Evolutionary conservation across 768 basidiomycete genomes (phyloP).

Genomic region (Rhodotorula sphaerocarpa): DNA sequence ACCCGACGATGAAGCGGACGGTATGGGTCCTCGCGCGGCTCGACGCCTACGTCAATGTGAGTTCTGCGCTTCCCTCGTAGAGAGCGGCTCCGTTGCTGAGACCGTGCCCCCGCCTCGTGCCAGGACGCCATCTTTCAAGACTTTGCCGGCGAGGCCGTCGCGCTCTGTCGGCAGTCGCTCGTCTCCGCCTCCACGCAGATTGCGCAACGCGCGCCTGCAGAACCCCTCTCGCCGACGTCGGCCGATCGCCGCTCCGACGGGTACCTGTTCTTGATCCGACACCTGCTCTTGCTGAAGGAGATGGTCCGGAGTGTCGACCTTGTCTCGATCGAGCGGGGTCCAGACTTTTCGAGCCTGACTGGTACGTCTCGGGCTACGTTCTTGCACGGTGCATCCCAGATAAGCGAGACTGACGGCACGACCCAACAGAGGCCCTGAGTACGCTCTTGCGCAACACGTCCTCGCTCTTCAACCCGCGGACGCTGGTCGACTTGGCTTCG

Average conservation of each 20-base stretch:
- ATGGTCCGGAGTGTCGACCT: constrained; percentile 68
- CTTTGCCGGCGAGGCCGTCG: constrained; percentile 85
- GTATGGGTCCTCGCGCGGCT: constrained; percentile 86
- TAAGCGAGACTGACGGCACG: too few relatives aligned
- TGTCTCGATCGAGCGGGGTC: constrained; percentile 49
- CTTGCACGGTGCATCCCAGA: not conserved
- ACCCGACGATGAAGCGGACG: constrained; percentile 75
- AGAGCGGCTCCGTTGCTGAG: too few relatives aligned
- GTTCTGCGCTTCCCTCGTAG: constrained; percentile 28
- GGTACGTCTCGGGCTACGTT: constrained; percentile 5
- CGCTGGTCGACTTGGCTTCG: constrained; percentile 21
- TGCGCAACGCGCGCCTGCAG: constrained; percentile 44
- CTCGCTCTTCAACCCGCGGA: constrained; percentile 32
- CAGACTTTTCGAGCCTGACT: constrained; percentile 39
- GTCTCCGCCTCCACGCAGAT: constrained; percentile 63
- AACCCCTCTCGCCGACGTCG: not conserved
- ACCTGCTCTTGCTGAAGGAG: constrained; percentile 85
- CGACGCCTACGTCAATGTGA: constrained; percentile 83
- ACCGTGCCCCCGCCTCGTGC: too few relatives aligned
- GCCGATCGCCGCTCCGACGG: constrained; percentile 54
- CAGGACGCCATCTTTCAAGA: constrained; percentile 95
- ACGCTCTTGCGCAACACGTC: constrained; percentile 19
- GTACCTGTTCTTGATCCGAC: constrained; percentile 77
- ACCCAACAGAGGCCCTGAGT: constrained; percentile 21
- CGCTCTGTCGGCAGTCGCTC: constrained; percentile 72